A percentile compares a stretch with the other conserved stretches of the same genome.
Conservation (phyloP, 2,329 filamentous ascomycete genomes). For the Curvularia sp. region DNA sequence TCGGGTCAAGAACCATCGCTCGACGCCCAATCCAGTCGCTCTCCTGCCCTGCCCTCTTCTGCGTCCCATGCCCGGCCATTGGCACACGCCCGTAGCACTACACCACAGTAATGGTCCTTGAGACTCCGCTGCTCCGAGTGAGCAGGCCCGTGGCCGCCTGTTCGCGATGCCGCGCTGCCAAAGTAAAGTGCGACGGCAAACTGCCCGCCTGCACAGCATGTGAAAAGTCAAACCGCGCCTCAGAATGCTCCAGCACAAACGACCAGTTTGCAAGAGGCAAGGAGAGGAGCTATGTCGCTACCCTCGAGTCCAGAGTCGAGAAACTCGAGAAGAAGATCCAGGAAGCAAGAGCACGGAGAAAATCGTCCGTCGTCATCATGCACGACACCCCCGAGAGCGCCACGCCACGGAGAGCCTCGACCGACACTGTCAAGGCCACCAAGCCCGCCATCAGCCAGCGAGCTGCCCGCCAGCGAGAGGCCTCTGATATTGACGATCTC, state of each 20-base stretch:
- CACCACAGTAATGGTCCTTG: constrained; percentile 53
- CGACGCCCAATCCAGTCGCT: not conserved
- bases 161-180: constrained; percentile 84
- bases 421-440: constrained; percentile 43
- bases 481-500: constrained; percentile 86
- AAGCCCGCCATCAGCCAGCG: constrained; percentile 45
- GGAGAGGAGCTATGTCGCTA: constrained; percentile 94
- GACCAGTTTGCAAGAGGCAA: constrained; percentile 96
- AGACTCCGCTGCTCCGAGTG: constrained; percentile 70
- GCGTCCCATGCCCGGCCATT: constrained; percentile 6
- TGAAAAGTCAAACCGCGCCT: constrained; percentile 85
- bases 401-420: constrained; percentile 59
- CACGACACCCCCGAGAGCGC: constrained; percentile 62
- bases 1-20: not conserved
- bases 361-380: constrained; percentile 74
- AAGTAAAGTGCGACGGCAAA: constrained; percentile 98
- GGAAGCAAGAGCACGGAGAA: constrained; percentile 69
- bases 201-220: constrained; percentile 94
- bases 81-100: constrained; percentile 16
- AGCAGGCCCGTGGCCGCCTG: constrained; percentile 81
- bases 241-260: constrained; percentile 90
- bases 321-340: constrained; percentile 79
- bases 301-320: constrained; percentile 89
- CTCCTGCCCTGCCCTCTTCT: not conserved
- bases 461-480: constrained; percentile 67